Percentiles rank a stretch among this genome's conserved stretches.
These are phyloP conservation scores for Immersiella caudata DNA, from an alignment of 495 filamentous ascomycete genomes.

Conservation along the genomic window DNA sequence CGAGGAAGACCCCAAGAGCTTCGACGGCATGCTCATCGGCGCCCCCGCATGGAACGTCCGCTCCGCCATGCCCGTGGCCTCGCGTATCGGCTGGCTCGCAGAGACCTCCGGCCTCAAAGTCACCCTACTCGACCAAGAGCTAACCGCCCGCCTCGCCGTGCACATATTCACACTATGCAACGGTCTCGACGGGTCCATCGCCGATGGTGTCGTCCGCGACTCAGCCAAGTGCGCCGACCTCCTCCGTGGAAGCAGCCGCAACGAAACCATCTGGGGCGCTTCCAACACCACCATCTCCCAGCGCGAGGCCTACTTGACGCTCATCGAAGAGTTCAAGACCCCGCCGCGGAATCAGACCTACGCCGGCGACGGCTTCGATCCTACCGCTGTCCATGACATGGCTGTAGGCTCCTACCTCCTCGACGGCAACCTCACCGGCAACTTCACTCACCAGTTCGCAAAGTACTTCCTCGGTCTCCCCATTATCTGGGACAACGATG, in stretches of 20 bases:
- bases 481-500: constrained; percentile 9
- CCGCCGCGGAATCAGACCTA: neutral
- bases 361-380: constrained; percentile 11
- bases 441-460: constrained; percentile 1
- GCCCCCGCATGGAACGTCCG: constrained; percentile 8
- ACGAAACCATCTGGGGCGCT: neutral
- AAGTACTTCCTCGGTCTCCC: constrained; percentile 1
- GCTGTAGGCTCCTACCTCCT: neutral
- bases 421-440: neutral
- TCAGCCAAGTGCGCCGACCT: neutral
- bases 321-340: constrained; percentile 6
- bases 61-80: constrained; percentile 9
- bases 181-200: constrained; percentile 1
- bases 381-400: neutral
- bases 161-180: neutral
- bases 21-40: constrained; percentile 15
- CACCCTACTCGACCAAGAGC: neutral
- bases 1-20: constrained; percentile 9
- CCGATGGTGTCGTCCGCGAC: constrained; percentile 2
- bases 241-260: neutral
- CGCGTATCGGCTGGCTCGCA: constrained; percentile 11
- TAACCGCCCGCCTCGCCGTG: neutral
- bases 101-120: neutral
- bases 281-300: neutral
- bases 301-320: constrained; percentile 1